phyloP scores from a whole-genome alignment of 208 protist species.

The Porcisia hertigi region DNA sequence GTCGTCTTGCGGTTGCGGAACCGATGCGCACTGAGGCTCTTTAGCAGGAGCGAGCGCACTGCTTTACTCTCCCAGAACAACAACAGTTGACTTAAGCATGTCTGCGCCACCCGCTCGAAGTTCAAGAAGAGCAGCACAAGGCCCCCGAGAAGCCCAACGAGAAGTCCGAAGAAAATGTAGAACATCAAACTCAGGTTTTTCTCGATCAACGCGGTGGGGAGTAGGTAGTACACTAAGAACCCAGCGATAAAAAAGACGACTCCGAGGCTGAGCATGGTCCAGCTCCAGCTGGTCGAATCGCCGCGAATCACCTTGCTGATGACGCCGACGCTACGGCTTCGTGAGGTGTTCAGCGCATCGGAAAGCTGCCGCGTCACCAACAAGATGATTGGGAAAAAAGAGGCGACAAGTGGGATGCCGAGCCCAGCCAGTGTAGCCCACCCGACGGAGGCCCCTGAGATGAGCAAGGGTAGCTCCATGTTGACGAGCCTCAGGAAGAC shows the following conservation, averaged over 20 bases:
- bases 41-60: constrained; percentile 73
- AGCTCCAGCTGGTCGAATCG: constrained; percentile 28
- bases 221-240: constrained; percentile 92
- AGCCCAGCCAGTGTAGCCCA: constrained; percentile 84
- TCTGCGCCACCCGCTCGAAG: constrained; percentile 83
- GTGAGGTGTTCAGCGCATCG: constrained; percentile 85
- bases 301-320: constrained; percentile 70
- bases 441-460: constrained; percentile 47
- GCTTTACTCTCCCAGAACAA: constrained; percentile 91
- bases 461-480: constrained; percentile 36
- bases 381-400: constrained; percentile 89
- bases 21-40: constrained; percentile 93
- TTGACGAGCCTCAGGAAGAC: constrained; percentile 47
- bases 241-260: constrained; percentile 64
- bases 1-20: constrained; percentile 95
- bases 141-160: constrained; percentile 91
- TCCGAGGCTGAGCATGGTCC: constrained; percentile 57
- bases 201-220: constrained; percentile 86
- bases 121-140: constrained; percentile 91
- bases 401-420: constrained; percentile 78
- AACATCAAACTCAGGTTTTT: constrained; percentile 90
- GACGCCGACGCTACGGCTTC: constrained; percentile 55
- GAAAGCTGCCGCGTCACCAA: constrained; percentile 82
- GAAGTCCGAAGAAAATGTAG: constrained; percentile 94
- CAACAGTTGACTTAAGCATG: constrained; percentile 47